These are phyloP conservation scores for Rubus parviflorus DNA, from an alignment of 306 rosid genomes.

Conservation along the genomic window DNA sequence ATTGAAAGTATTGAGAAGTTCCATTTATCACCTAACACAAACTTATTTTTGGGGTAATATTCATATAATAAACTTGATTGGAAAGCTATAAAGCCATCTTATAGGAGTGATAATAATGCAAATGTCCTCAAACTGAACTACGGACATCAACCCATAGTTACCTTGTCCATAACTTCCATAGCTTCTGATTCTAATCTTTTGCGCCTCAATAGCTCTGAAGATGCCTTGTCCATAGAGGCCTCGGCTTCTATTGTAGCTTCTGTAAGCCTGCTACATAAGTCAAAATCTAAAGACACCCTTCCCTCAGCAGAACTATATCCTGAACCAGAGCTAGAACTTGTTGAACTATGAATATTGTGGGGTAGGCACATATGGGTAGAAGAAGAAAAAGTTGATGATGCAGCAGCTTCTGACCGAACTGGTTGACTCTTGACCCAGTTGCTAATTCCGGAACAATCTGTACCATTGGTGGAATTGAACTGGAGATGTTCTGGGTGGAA, in stretches of 20 bases:
- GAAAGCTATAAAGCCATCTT: not conserved
- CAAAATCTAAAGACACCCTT: conserved; percentile 33
- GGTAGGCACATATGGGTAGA: conserved; percentile 17
- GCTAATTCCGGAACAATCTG: conserved; percentile 28
- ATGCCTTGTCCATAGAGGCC: conserved; percentile 40
- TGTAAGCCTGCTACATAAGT: conserved; percentile 38
- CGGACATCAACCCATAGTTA: conserved; percentile 26
- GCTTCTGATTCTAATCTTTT: conserved; percentile 61
- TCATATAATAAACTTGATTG: not conserved
- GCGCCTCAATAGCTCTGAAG: conserved; percentile 38
- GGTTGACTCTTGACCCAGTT: conserved; percentile 38
- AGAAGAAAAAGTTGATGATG: conserved; percentile 38
- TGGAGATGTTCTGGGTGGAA: conserved; percentile 31
- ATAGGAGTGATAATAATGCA: not conserved
- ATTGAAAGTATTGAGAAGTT: not conserved
- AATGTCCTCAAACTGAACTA: conserved; percentile 9
- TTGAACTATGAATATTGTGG: conserved; percentile 16
- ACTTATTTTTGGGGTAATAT: not conserved
- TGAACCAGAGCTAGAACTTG: conserved; percentile 40
- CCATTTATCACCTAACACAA: not conserved
- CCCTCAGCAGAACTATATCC: conserved; percentile 44
- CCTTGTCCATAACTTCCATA: conserved; percentile 59
- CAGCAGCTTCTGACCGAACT: conserved; percentile 30
- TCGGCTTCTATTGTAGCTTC: conserved; percentile 54
- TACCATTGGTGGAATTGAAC: conserved; percentile 40